Evolutionary conservation across 768 basidiomycete genomes (phyloP).

Genomic region (Grammothele lineata): DNA sequence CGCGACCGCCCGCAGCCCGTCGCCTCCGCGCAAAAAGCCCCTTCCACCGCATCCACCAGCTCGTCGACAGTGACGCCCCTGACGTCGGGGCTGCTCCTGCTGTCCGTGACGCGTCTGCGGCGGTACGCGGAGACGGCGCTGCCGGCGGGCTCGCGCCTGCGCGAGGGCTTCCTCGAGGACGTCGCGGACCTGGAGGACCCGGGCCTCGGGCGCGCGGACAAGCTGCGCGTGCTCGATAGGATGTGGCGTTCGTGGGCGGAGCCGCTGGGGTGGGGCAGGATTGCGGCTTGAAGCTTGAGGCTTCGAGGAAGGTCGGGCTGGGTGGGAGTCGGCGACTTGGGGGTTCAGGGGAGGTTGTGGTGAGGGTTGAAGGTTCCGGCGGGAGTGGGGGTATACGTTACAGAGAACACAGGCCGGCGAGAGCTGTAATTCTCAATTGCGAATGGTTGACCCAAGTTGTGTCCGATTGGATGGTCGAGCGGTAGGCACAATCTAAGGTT

Average conservation of each 20-base stretch:
- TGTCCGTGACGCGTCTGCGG: slow-evolving; percentile 66
- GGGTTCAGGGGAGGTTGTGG: no score
- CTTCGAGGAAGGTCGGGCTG: not conserved
- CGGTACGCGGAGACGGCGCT: slow-evolving; percentile 55
- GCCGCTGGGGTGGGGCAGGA: slow-evolving; percentile 55
- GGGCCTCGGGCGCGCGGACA: slow-evolving; percentile 60
- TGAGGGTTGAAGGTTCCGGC: no score
- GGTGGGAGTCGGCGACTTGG: not conserved
- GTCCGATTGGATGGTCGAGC: no score
- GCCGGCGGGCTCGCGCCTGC: slow-evolving; percentile 56
- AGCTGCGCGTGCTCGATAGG: slow-evolving; percentile 71
- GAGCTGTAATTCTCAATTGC: no score
- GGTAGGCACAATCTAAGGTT: no score
- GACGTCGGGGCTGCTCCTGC: slow-evolving; percentile 68
- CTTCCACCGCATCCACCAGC: not conserved
- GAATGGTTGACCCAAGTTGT: no score
- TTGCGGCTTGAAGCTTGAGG: slow-evolving; percentile 16
- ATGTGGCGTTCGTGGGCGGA: slow-evolving; percentile 89
- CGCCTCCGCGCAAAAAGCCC: not conserved
- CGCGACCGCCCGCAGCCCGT: slow-evolving; percentile 10
- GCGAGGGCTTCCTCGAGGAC: slow-evolving; percentile 81
- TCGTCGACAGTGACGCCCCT: slow-evolving; percentile 42
- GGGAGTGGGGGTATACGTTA: no score
- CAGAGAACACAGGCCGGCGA: no score
- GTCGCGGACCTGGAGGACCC: slow-evolving; percentile 79